phyloP scores from a whole-genome alignment of 352 stramenopile species.

The Pythium sp. region DNA sequence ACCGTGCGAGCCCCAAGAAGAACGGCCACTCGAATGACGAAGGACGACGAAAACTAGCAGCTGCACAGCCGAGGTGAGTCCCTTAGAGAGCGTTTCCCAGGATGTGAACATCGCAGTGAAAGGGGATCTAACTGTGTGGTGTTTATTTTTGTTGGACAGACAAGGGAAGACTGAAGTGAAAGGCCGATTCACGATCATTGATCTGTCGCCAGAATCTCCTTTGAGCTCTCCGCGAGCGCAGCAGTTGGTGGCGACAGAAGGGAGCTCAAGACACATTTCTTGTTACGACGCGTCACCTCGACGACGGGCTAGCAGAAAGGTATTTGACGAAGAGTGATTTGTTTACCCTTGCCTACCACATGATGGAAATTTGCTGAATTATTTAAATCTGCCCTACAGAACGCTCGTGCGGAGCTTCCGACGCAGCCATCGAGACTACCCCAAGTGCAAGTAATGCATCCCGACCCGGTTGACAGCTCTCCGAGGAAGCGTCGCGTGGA shows the following conservation, averaged over 20 bases:
- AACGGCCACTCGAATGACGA: constrained; percentile 3
- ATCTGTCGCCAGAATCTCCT: constrained; percentile 65
- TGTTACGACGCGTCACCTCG: constrained; percentile 25
- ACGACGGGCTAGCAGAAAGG: constrained; percentile 11
- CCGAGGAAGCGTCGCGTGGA: constrained; percentile 31
- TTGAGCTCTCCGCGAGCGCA: constrained; percentile 19
- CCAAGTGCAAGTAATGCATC: constrained; percentile 3
- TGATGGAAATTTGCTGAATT: neutral
- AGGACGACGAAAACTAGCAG: neutral
- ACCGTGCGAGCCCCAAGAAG: neutral
- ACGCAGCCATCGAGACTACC: constrained; percentile 9
- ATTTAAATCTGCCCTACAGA: constrained; percentile 10
- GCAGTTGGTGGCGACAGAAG: constrained; percentile 3
- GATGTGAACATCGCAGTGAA: neutral
- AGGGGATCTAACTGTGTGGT: neutral
- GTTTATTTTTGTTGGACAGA: constrained; percentile 20
- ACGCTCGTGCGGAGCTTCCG: constrained; percentile 17
- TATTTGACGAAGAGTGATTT: constrained; percentile 1
- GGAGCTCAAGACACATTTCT: constrained; percentile 13
- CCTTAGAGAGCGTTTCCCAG: neutral
- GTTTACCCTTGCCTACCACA: neutral
- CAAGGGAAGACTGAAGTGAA: constrained; percentile 71
- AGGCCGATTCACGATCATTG: constrained; percentile 80
- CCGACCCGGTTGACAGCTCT: constrained; percentile 13
- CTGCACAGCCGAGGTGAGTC: constrained; percentile 5